Evolutionary conservation across 768 basidiomycete species (phyloP).

Genomic region (Boletus bicolor): DNA sequence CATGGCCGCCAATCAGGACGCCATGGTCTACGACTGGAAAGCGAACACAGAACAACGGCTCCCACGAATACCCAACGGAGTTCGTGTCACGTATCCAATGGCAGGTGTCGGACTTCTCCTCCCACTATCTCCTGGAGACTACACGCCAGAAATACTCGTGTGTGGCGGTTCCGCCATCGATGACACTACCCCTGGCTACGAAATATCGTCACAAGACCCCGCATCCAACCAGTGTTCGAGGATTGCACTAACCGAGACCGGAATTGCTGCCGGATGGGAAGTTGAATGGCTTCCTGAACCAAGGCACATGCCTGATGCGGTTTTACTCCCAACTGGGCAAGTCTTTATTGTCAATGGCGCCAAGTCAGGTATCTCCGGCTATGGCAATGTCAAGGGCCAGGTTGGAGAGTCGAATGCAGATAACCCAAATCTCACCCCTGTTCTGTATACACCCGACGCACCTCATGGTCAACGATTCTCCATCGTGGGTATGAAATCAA

Average conservation of each 20-base stretch:
- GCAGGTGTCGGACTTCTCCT: conserved; percentile 71
- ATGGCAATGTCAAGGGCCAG: conserved; percentile 67
- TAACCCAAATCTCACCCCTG: conserved; percentile 62
- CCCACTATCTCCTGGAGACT: conserved; percentile 63
- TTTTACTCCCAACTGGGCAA: conserved; percentile 74
- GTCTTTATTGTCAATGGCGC: conserved; percentile 78
- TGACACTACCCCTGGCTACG: conserved; percentile 54
- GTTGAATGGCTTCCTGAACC: conserved; percentile 72
- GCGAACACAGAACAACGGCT: conserved; percentile 57
- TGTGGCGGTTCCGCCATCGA: conserved; percentile 74
- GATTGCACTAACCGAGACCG: conserved; percentile 59
- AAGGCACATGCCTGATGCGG: conserved; percentile 77
- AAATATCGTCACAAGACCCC: conserved; percentile 68
- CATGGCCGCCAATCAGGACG: conserved; percentile 74
- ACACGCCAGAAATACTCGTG: conserved; percentile 65
- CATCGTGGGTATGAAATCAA: conserved; percentile 53
- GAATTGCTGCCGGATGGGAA: conserved; percentile 68
- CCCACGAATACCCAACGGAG: conserved; percentile 69
- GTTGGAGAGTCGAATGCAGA: conserved; percentile 79
- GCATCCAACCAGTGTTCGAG: conserved; percentile 75
- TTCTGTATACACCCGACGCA: conserved; percentile 63
- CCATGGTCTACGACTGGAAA: conserved; percentile 78
- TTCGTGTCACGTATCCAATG: conserved; percentile 84
- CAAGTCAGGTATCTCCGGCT: conserved; percentile 69
- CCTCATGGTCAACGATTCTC: conserved; percentile 58